Base-by-base conservation (phyloP, 345 rosid species). In the Eucalyptus cladocalyx region DNA sequence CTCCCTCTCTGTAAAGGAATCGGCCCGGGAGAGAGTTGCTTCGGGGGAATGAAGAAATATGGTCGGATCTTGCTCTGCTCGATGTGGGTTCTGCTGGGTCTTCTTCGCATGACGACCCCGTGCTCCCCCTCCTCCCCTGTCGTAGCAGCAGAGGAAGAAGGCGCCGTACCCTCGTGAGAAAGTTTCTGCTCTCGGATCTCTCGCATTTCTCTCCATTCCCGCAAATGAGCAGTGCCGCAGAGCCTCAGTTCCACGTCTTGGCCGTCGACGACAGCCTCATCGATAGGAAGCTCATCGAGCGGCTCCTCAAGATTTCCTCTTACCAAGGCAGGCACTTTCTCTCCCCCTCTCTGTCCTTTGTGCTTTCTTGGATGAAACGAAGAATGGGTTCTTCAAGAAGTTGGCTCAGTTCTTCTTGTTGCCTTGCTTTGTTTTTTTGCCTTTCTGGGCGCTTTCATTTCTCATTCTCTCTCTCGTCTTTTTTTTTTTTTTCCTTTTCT, bases 221-320 rank as follows among this genome's bases (percentile, higher is more conserved):
- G 45, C 28, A 37, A 92, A 95, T 95, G 97, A 95, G 95, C 80
- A 91, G 93, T 87, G 92, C 91, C 4, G 93, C 92, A 9, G 97
- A 94, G 56, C 85, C 92, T 14, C 89, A 88, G 86, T 93, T 92
- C 58, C 95, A 93, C 88, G 94, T 93, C 80, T 89, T 93, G 87
- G 95, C 95, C 69, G 94, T 93, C 81, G 95, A 93, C 88, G 95
- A 93, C 90, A 93, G 93, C 87, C 21, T 92, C 87, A 89, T 93
- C 18, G 95, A 93, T 60, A 90, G 95, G 86, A 93, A 89, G 91
- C 91, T 93, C 67, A 93, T 93, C 85, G 95, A 93, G 92, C 90
- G 88, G 89, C 93, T 93, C 42, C 94, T 93, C 72, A 93, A 92
- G 91, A 93, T 91, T 86, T 92, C 94, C 24, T 93, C 95, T 17